phyloP scores from a whole-genome alignment of 2,329 filamentous ascomycete genomes.

The Fusarium longipes region DNA sequence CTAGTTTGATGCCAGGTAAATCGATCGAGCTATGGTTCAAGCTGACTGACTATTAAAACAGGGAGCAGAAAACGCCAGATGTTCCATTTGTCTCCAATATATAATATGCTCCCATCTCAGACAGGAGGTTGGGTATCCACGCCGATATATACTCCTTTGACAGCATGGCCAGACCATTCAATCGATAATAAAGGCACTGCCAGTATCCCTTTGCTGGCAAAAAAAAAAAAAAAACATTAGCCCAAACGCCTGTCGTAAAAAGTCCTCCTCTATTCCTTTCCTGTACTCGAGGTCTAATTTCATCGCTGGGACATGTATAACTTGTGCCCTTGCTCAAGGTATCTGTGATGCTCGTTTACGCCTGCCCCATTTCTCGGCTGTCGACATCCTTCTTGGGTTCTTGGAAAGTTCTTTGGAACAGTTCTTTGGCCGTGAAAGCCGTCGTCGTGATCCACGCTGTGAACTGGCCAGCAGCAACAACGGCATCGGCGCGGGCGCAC shows the following conservation, averaged over 20 bases:
- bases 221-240: constrained; percentile 12
- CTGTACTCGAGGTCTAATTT: not conserved
- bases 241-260: constrained; percentile 42
- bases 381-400: constrained; percentile 44
- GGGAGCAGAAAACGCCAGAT: constrained; percentile 36
- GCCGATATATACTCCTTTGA: constrained; percentile 39
- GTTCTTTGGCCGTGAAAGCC: constrained; percentile 58
- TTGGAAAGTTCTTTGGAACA: constrained; percentile 58
- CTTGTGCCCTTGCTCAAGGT: not conserved
- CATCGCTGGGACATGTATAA: constrained; percentile 2
- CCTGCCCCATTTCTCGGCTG: constrained; percentile 54
- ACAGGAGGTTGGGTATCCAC: constrained; percentile 36
- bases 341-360: constrained; percentile 22
- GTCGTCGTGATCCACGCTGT: constrained; percentile 63
- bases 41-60: constrained; percentile 10
- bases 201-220: constrained; percentile 18
- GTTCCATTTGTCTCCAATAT: constrained; percentile 9
- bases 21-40: constrained; percentile 2
- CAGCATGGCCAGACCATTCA: constrained; percentile 21
- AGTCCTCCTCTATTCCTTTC: constrained; percentile 9
- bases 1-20: constrained; percentile 19
- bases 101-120: constrained; percentile 23
- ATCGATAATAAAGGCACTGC: constrained; percentile 22
- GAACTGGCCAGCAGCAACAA: constrained; percentile 65
- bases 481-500: constrained; percentile 65